phyloP scores from a whole-genome alignment of 768 basidiomycete genomes.

The Gymnopilus dilepis region DNA sequence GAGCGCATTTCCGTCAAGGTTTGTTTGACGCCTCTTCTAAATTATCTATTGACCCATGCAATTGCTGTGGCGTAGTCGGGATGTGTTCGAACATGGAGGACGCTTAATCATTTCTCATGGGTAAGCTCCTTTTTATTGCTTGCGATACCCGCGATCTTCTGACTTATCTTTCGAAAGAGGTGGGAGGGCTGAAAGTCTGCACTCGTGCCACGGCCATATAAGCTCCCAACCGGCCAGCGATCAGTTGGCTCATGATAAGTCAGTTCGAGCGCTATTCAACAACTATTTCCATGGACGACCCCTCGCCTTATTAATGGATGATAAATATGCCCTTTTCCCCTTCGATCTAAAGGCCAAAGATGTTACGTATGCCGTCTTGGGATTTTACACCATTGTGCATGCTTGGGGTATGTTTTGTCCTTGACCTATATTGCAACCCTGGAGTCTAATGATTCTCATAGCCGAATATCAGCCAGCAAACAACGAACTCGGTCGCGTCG shows the following conservation, averaged over 20 bases:
- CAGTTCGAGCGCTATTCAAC: constrained; percentile 69
- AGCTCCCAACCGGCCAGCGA: constrained; percentile 57
- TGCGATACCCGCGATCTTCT: not conserved
- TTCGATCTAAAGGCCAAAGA: constrained; percentile 59
- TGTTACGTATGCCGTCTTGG: constrained; percentile 59
- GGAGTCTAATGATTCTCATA: constrained; percentile 27
- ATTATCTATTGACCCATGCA: not conserved
- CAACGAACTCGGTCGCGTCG: constrained; percentile 56
- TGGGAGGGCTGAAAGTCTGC: constrained; percentile 67
- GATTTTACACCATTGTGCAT: constrained; percentile 74
- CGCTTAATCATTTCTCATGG: constrained; percentile 84
- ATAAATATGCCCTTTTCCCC: constrained; percentile 76
- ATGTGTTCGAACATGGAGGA: constrained; percentile 67
- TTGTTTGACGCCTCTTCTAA: constrained; percentile 20
- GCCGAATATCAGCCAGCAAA: constrained; percentile 66
- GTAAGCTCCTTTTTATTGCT: constrained; percentile 44
- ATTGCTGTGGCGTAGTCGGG: constrained; percentile 54
- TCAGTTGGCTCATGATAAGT: constrained; percentile 71
- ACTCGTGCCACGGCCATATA: constrained; percentile 44
- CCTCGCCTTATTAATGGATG: constrained; percentile 73
- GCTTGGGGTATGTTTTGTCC: constrained; percentile 61
- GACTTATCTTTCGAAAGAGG: constrained; percentile 48
- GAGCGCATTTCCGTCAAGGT: constrained; percentile 73
- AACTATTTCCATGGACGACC: constrained; percentile 62
- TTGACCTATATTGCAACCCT: not conserved